A percentile compares a stretch with the other conserved stretches of the same genome.
Evolutionary conservation across 768 basidiomycete genomes (phyloP).

Genomic region (Mycena rosella): DNA sequence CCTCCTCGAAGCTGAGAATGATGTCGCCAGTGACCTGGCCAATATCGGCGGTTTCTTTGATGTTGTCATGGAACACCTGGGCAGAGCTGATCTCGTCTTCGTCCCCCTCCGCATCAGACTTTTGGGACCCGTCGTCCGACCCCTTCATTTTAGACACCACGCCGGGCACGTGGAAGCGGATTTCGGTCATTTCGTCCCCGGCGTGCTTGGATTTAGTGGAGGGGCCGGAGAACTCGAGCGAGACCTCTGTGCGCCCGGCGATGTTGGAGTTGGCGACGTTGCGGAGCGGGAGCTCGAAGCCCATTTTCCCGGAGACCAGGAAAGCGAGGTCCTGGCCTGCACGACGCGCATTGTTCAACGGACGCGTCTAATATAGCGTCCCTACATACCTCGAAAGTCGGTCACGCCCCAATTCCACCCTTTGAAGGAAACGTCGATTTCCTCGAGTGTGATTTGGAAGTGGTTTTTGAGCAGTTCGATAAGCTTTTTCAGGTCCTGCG

Average conservation of each 20-base stretch:
- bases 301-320: conserved; percentile 85
- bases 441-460: conserved; percentile 88
- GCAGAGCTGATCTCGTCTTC: conserved; percentile 91
- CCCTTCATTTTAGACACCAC: conserved; percentile 70
- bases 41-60: conserved; percentile 97
- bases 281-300: conserved; percentile 90
- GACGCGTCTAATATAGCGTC: conserved; percentile 16
- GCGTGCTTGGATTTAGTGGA: conserved; percentile 58
- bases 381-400: conserved; percentile 85
- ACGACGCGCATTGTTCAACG: conserved; percentile 1
- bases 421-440: conserved; percentile 87
- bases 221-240: conserved; percentile 87
- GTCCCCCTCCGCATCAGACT: conserved; percentile 77
- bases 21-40: conserved; percentile 92
- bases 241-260: conserved; percentile 97
- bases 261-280: conserved; percentile 98
- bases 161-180: conserved; percentile 96
- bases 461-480: conserved; percentile 85
- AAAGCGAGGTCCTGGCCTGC: conserved; percentile 94
- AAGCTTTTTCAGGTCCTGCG: conserved; percentile 92
- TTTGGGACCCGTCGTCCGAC: conserved; percentile 81
- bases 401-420: conserved; percentile 99
- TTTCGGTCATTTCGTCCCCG: conserved; percentile 94
- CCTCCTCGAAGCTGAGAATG: conserved; percentile 95
- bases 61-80: conserved; percentile 94